These are phyloP conservation scores for Wolfiporia cocos DNA, from an alignment of 1,284 basidiomycete genomes.

Conservation along the genomic window DNA sequence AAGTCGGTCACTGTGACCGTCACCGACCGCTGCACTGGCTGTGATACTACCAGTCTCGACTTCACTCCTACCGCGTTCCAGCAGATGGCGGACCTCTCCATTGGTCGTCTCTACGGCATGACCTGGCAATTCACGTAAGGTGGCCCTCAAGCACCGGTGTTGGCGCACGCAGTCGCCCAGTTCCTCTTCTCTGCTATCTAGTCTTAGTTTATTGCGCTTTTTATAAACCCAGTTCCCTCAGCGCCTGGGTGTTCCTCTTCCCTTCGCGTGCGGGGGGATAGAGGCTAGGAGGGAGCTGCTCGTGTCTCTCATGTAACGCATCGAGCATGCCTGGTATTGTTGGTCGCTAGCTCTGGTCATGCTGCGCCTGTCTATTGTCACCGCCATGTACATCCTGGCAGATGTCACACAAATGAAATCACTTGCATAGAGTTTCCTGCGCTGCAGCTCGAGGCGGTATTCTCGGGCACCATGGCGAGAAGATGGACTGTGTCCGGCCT, in stretches of 20 bases:
- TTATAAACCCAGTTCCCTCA: slow-evolving; percentile 16
- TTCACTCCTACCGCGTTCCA: slow-evolving; percentile 53
- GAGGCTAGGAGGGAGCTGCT: slow-evolving; percentile 20
- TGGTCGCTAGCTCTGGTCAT: slow-evolving; percentile 12
- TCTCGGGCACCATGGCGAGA: no score
- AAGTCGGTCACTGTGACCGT: slow-evolving; percentile 43
- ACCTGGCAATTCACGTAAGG: slow-evolving; percentile 41
- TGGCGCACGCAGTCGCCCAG: slow-evolving; percentile 5
- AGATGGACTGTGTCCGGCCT: no score
- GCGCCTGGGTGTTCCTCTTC: slow-evolving; percentile 21
- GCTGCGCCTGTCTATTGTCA: slow-evolving; percentile 8
- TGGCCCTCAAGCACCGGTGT: slow-evolving; percentile 5
- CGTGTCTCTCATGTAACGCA: slow-evolving; percentile 10
- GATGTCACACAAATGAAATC: slow-evolving; percentile 5
- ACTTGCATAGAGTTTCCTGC: background rate
- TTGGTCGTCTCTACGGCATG: slow-evolving; percentile 49
- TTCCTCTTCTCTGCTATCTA: slow-evolving; percentile 3
- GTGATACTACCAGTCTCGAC: slow-evolving; percentile 45
- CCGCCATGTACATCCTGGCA: slow-evolving; percentile 10
- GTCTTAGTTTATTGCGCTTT: slow-evolving; percentile 11
- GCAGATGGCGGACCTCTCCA: slow-evolving; percentile 23
- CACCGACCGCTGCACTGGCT: slow-evolving; percentile 59
- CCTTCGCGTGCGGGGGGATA: slow-evolving; percentile 20
- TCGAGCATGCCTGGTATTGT: slow-evolving; percentile 10
- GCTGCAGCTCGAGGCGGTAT: no score